Conservation (phyloP, 2,329 filamentous ascomycete genomes). For the Pseudocercospora fijiensis region DNA sequence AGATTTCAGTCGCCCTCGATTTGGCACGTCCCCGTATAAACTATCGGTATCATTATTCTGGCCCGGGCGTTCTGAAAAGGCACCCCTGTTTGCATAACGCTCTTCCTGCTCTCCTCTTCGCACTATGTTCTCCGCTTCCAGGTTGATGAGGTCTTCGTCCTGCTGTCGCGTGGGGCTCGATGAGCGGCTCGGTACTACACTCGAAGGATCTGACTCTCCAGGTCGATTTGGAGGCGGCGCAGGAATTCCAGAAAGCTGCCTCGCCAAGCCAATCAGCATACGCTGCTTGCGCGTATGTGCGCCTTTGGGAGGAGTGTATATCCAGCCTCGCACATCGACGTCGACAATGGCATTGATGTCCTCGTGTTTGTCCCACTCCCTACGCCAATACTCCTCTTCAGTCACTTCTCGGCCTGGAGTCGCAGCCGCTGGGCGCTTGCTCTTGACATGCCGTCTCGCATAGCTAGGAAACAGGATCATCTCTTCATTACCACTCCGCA, state of each 20-base stretch:
- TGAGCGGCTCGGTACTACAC: slow-evolving; percentile 46
- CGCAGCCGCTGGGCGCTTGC: slow-evolving; percentile 30
- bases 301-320: slow-evolving; percentile 81
- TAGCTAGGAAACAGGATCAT: slow-evolving; percentile 96
- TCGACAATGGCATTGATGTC: slow-evolving; percentile 85
- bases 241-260: slow-evolving; percentile 83
- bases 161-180: slow-evolving; percentile 46
- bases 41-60: slow-evolving; percentile 47
- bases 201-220: slow-evolving; percentile 41
- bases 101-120: slow-evolving; percentile 69
- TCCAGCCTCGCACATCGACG: slow-evolving; percentile 92
- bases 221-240: slow-evolving; percentile 53
- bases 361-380: slow-evolving; percentile 76
- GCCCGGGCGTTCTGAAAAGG: slow-evolving; percentile 67
- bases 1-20: slow-evolving; percentile 22
- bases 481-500: slow-evolving; percentile 78
- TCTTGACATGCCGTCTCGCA: slow-evolving; percentile 67
- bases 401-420: slow-evolving; percentile 27
- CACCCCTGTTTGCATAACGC: slow-evolving; percentile 61
- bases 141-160: slow-evolving; percentile 67
- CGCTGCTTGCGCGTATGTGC: slow-evolving; percentile 86
- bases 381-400: slow-evolving; percentile 65
- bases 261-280: slow-evolving; percentile 79
- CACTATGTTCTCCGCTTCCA: slow-evolving; percentile 75
- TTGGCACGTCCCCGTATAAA: slow-evolving; percentile 38